Conservation (phyloP, 441 rosid genomes). For the Erodium trifolium region DNA sequence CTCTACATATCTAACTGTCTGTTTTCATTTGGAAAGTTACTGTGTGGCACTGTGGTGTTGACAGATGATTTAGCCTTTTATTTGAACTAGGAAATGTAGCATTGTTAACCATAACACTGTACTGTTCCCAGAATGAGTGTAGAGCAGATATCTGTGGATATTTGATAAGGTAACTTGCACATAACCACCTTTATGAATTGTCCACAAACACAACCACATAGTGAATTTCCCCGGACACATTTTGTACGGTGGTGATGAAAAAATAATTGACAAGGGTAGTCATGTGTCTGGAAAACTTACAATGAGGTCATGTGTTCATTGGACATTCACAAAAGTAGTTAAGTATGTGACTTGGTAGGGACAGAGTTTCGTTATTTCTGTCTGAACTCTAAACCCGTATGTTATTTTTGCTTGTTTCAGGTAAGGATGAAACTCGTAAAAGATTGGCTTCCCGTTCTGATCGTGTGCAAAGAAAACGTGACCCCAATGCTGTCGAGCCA, state of each 20-base stretch:
- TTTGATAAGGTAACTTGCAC: background rate
- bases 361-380: too few relatives aligned
- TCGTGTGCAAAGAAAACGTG: constrained; percentile 44
- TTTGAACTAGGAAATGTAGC: background rate
- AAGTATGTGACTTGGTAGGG: too few relatives aligned
- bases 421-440: constrained; percentile 57
- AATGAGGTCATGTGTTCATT: too few relatives aligned
- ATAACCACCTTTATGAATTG: too few relatives aligned
- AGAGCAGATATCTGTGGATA: background rate
- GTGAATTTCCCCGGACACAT: too few relatives aligned
- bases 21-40: too few relatives aligned
- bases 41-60: background rate
- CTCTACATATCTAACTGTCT: too few relatives aligned
- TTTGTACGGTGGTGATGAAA: too few relatives aligned
- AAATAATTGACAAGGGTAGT: too few relatives aligned
- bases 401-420: constrained; percentile 25
- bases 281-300: too few relatives aligned
- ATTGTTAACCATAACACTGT: background rate
- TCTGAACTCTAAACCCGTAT: background rate
- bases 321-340: too few relatives aligned
- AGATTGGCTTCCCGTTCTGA: constrained; percentile 69
- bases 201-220: too few relatives aligned
- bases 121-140: background rate
- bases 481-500: constrained; percentile 39
- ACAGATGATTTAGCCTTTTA: background rate